phyloP scores from a whole-genome alignment of 805 yeast species.

The Candida glaebosa region DNA sequence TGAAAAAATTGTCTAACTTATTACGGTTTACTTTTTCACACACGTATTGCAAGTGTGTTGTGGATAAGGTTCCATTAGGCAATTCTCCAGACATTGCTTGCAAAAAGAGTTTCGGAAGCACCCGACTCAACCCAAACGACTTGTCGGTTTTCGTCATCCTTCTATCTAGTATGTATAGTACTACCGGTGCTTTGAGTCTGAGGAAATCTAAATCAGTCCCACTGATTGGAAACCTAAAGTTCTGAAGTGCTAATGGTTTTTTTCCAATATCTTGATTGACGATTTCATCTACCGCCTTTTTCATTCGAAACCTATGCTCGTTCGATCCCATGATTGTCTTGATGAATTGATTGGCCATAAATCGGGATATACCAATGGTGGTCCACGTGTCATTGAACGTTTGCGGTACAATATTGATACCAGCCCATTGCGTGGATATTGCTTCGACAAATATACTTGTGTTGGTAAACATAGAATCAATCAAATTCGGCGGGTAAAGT shows the following conservation, averaged over 20 bases:
- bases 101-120: constrained; percentile 82
- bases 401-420: constrained; percentile 82
- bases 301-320: constrained; percentile 71
- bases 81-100: constrained; percentile 97
- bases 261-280: constrained; percentile 74
- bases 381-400: constrained; percentile 84
- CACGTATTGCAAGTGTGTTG: constrained; percentile 84
- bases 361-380: constrained; percentile 78
- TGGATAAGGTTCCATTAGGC: constrained; percentile 69
- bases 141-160: constrained; percentile 96
- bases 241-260: constrained; percentile 77
- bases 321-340: constrained; percentile 76
- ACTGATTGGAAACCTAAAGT: constrained; percentile 58
- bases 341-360: constrained; percentile 73
- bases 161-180: constrained; percentile 77
- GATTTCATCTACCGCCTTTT: constrained; percentile 59
- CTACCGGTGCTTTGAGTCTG: constrained; percentile 78
- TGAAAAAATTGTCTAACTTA: constrained; percentile 76
- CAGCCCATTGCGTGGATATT: constrained; percentile 88
- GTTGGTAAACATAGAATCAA: constrained; percentile 73
- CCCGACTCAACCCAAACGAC: constrained; percentile 88
- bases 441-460: constrained; percentile 69
- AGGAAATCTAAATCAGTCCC: constrained; percentile 66
- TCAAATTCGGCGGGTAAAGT: constrained; percentile 65
- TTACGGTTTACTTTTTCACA: constrained; percentile 93